Conservation (phyloP, 2,329 filamentous ascomycete species). For the Stemphylium lycopersici region DNA sequence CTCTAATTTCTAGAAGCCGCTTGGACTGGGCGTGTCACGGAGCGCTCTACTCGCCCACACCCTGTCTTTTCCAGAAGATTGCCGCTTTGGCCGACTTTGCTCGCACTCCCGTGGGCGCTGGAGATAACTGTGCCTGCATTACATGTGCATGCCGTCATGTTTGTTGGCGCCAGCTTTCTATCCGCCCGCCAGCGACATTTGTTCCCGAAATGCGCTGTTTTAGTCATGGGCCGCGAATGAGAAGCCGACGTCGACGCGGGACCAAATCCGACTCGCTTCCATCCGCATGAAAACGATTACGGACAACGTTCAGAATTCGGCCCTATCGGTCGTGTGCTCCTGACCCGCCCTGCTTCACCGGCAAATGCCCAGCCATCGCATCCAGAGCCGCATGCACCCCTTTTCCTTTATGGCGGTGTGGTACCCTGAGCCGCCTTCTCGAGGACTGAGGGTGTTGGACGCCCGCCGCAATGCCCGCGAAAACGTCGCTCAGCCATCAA, state of each 20-base stretch:
- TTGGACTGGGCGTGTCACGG: conserved; percentile 27
- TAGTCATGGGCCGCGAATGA: neutral
- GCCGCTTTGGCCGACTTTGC: conserved; percentile 38
- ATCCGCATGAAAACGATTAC: conserved; percentile 22
- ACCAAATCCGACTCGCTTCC: conserved; percentile 25
- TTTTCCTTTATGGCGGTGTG: conserved; percentile 12
- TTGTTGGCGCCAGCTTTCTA: conserved; percentile 20
- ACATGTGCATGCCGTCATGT: conserved; percentile 15
- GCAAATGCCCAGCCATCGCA: conserved; percentile 7
- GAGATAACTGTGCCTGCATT: conserved; percentile 25
- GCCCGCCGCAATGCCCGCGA: neutral
- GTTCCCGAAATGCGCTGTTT: conserved; percentile 1
- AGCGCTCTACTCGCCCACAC: conserved; percentile 36
- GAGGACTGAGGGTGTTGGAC: neutral
- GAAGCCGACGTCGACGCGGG: conserved; percentile 11
- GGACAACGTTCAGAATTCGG: conserved; percentile 20
- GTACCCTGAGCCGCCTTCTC: neutral
- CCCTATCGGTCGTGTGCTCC: conserved; percentile 12
- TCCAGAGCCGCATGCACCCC: conserved; percentile 7
- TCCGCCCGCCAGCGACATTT: conserved; percentile 14
- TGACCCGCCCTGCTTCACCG: conserved; percentile 12
- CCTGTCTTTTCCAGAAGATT: conserved; percentile 48
- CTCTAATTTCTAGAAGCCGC: conserved; percentile 46
- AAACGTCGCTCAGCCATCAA: neutral
- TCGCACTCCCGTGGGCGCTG: conserved; percentile 20